A percentile compares a stretch with the other conserved stretches of the same genome.
phyloP scores from a whole-genome alignment of 805 yeast species.

The Kuraishia cidri region DNA sequence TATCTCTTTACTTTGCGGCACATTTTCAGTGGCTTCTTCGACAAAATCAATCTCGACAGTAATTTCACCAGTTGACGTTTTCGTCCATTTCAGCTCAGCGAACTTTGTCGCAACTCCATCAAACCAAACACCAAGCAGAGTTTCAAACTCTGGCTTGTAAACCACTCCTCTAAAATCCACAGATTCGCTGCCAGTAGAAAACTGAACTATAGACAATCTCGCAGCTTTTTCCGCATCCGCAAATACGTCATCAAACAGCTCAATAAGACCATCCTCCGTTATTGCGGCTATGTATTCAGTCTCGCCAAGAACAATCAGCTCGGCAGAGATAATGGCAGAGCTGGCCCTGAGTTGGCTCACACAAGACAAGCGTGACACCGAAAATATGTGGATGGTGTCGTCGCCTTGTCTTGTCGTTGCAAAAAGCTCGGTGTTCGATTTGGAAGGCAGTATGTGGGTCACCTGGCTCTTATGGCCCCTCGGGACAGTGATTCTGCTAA shows the following conservation, averaged over 20 bases:
- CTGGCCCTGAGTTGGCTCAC: neutral
- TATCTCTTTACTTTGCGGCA: conserved; percentile 7
- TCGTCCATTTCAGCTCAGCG: conserved; percentile 5
- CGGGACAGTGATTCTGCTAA: neutral
- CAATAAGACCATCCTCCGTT: conserved; percentile 12
- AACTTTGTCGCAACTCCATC: conserved; percentile 8
- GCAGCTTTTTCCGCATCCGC: conserved; percentile 10
- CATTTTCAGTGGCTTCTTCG: conserved; percentile 30
- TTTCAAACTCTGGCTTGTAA: neutral
- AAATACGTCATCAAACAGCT: conserved; percentile 14
- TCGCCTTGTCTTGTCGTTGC: neutral
- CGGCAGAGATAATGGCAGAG: neutral
- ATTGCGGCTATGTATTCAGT: neutral
- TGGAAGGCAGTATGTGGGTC: neutral
- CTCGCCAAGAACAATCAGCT: neutral
- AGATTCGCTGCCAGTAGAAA: conserved; percentile 8
- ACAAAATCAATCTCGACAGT: conserved; percentile 11
- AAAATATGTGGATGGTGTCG: neutral
- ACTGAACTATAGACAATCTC: no score
- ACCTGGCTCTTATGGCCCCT: neutral
- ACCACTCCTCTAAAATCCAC: conserved; percentile 8
- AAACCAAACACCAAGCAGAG: conserved; percentile 13
- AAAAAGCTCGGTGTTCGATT: neutral
- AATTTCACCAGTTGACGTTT: conserved; percentile 19
- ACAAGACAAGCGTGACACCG: neutral